Evolutionary conservation across 805 yeast species (phyloP).

Genomic region (Candida caryicola): DNA sequence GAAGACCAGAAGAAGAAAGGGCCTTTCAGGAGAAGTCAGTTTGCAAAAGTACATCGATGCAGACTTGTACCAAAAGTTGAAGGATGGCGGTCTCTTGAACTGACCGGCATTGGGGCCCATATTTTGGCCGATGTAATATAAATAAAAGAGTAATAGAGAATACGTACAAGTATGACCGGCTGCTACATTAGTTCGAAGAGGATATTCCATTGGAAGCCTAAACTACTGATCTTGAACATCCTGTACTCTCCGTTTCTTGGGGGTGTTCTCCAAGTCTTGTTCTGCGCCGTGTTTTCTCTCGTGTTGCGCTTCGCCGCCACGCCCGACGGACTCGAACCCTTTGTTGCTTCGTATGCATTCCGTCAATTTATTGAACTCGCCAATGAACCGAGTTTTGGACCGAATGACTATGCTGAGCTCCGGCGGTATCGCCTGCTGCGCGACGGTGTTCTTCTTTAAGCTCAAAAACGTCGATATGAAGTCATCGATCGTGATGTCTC

Average conservation of each 20-base stretch:
- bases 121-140: no score
- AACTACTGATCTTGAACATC: background rate
- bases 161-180: no score
- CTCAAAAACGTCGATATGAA: slow-evolving; percentile 22
- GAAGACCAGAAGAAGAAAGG: slow-evolving; percentile 88
- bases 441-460: slow-evolving; percentile 13
- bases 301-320: no score
- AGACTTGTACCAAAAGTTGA: slow-evolving; percentile 52
- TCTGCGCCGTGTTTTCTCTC: no score
- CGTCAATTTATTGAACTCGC: slow-evolving; percentile 23
- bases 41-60: slow-evolving; percentile 65
- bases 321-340: slow-evolving; percentile 20
- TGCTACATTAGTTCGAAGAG: background rate
- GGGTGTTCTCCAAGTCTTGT: background rate
- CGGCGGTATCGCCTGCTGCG: slow-evolving; percentile 7
- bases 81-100: slow-evolving; percentile 41
- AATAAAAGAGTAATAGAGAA: background rate
- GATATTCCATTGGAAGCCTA: background rate
- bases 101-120: background rate
- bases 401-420: slow-evolving; percentile 19
- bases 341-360: slow-evolving; percentile 17
- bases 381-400: slow-evolving; percentile 24
- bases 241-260: background rate
- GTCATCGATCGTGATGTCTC: slow-evolving; percentile 24
- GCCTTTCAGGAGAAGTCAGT: slow-evolving; percentile 63